Base-by-base conservation (phyloP, 176 grass and related monocot genomes). In the Ananas comosus region DNA sequence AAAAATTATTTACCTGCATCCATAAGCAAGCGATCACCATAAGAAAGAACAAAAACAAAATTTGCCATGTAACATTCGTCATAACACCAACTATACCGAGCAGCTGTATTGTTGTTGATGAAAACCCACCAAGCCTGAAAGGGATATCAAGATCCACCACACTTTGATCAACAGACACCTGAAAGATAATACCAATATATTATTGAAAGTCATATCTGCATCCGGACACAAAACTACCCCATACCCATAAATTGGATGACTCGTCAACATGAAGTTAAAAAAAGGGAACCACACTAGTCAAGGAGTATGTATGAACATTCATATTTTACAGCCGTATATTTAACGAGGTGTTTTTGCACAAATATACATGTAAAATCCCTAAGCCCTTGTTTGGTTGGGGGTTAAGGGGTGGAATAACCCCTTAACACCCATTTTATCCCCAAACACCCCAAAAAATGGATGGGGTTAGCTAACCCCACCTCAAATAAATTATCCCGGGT, bases 141-240 rank as follows among this genome's bases (percentile, higher is more conserved):
- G 94, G 84, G 72, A 99, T 99, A 72, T 99, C 94, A 53, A 91
- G 86, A 75, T 99, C 94, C 81, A 99, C 89, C 51, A 99, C 84
- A 80, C 84, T 93, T 87, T 99, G 94, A 69, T 99, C 94, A 77
- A 99, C 82, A 81, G 94, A 99, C 63, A 99, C 94, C 94, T 99
- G 86, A 70, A 76, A 86, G 82, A 56, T 64, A 66, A 72, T 16
- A 77, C 81, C 16, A 73, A 57, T 69, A 54, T 50, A 77, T 63
- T 52, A 27, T 24, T 65, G 68, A 24, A 16, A 68, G 59, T 50
- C 24, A 76, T 51, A 68, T 76, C 14, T 8, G 48, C 9, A 61
- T 61, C n/a, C 2, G 14, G n/a, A 19, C 56, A 61, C 33, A 42
- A 42, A 42, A 42, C 33, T 42, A 42, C 33, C 33, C 33, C 33